Base-by-base conservation (phyloP, 2,329 filamentous ascomycete species). In the Neonectria punicea region DNA sequence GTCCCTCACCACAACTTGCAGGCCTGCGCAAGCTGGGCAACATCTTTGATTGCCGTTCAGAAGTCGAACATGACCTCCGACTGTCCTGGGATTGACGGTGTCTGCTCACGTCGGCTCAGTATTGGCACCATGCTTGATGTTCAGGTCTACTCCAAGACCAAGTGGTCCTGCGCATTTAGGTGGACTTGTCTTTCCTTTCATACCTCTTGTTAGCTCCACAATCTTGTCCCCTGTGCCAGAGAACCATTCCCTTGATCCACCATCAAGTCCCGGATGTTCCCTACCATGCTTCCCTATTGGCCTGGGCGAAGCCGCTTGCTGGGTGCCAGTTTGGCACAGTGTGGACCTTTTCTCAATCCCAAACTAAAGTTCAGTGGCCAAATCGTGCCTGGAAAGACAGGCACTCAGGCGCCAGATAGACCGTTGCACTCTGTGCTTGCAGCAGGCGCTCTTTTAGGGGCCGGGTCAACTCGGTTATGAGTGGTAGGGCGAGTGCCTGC, bases 311-410 rank as follows among this genome's bases (percentile, higher is more conserved):
- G 58, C 61, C 65, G 70, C 63, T 73, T 67, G 61, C 65, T 65
- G 49, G 63, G 44, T 66, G 50, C 67, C 61, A 78, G 46, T 73
- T 77, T 79, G 65, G 70, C 77, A 79, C 77, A 70, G 73, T 78
- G 76, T 77, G 78, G 75, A 57, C 67, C 63, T 28, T 18, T 54
- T 18, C 14, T 25, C 49, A 55, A 58, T 50, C 53, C 53, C 47
- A 50, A 67, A 54, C 61, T 39, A 66, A 65, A 67, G 57, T 61
- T 67, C 58, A 58, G 68, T 61, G 36, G 58, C 49, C 61, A 58
- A 51, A 39, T 65, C 49, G 8, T 76, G 75, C 76, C 76, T 78
- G 67, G 65, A 61, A 71, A 60, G 59, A 57, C 67, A 77, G 76
- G 75, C 74, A 73, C 34, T 64, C 44, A 68, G 51, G 60, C 49